Conservation (phyloP, 2,329 filamentous ascomycete species). For the Scedosporium dehoogii region DNA sequence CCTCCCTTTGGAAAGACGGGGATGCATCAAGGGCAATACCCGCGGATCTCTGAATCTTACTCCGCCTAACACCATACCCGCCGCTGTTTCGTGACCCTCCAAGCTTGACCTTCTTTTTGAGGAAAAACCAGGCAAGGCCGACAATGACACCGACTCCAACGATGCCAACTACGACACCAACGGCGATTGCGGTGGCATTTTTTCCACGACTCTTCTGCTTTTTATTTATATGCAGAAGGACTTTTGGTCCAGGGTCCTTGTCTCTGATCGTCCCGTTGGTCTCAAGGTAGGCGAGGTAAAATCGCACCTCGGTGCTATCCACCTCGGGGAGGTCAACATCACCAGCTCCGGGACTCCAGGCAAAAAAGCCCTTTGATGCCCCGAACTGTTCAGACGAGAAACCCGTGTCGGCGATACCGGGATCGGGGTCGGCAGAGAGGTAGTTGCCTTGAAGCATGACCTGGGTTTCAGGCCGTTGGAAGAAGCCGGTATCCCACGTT, state of each 20-base stretch:
- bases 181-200: constrained; percentile 7
- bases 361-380: constrained; percentile 11
- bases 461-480: constrained; percentile 8
- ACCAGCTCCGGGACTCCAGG: constrained; percentile 7
- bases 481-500: constrained; percentile 12
- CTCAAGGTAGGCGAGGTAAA: constrained; percentile 9
- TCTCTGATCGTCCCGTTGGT: constrained; percentile 7
- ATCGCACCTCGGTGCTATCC: constrained; percentile 8
- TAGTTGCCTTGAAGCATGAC: constrained; percentile 11
- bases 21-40: constrained; percentile 6
- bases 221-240: constrained; percentile 1
- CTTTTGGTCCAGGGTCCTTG: constrained; percentile 8
- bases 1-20: constrained; percentile 8
- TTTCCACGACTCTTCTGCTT: constrained; percentile 1
- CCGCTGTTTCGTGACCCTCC: constrained; percentile 7
- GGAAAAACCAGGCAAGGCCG: constrained; percentile 10
- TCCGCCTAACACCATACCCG: constrained; percentile 10
- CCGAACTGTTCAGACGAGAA: constrained; percentile 9
- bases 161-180: constrained; percentile 10
- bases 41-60: constrained; percentile 8
- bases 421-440: background rate
- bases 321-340: constrained; percentile 7
- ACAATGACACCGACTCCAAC: constrained; percentile 7
- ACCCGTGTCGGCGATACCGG: constrained; percentile 8
- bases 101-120: constrained; percentile 8